Base-by-base conservation (phyloP, 805 yeast genomes). In the Vanderwaltozyma polyspora region DNA sequence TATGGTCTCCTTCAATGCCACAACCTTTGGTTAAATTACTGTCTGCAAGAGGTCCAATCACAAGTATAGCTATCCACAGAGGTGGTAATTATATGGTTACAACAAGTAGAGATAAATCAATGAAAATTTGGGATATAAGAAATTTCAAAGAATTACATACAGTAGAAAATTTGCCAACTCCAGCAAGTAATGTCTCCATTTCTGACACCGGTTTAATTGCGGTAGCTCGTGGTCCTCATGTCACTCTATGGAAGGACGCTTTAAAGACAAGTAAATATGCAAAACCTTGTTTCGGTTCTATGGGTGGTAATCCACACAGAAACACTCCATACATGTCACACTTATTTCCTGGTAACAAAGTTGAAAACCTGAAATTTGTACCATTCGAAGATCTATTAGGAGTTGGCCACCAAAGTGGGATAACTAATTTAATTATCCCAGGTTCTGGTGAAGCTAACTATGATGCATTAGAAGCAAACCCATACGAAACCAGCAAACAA, bases 381-480 rank as follows among this genome's bases (percentile, higher is more conserved):
- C 98, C 98, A 11, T 91, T 79, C 59, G 98, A 91, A 64, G 98
- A 91, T 81, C 65, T 89, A n/a, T 66, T 91, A 17, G 94, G 95
- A 18, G 72, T 81, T 9, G 96, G 96, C 2, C 93, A 85, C 54
- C 67, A 72, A 33, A 59, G 62, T 1, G 94, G 95, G 29, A 67
- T 86, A 27, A 72, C 79, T n/a, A 77, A 91, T n/a, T 46, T 91
- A 40, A 79, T 91, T 45, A 70, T 91, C 38, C 98, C 98, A 27
- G 98, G 98, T 18, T 67, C 96, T 28, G 98, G 98, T 66, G 98
- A 91, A 63, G 95, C 98, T 41, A 91, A 91, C 62, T 86, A 74
- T 57, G 98, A 91, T 64, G 86, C 97, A 3, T 60, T 86, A 56
- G 98, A 91, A 61, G 60, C 76, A 50, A 91, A 91, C 58, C 98